A percentile compares a stretch with the other conserved stretches of the same genome.
These are phyloP conservation scores for Xylaria hypoxylon DNA, from an alignment of 2,329 filamentous ascomycete genomes.

Conservation along the genomic window DNA sequence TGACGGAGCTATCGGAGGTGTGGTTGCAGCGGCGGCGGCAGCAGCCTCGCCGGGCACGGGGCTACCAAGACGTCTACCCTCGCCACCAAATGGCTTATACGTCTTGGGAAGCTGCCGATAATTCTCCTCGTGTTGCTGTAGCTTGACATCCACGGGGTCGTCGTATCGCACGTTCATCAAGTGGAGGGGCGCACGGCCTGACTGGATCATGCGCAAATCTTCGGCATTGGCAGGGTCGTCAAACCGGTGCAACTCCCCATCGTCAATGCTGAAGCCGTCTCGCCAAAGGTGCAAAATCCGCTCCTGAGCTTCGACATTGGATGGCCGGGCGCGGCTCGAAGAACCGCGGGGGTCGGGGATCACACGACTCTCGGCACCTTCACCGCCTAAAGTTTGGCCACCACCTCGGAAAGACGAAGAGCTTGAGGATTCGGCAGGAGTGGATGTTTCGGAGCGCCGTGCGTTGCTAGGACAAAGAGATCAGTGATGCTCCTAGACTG, in stretches of 20 bases:
- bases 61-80: conserved; percentile 79
- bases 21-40: conserved; percentile 39
- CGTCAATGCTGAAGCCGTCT: conserved; percentile 87
- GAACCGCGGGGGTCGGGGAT: conserved; percentile 71
- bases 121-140: conserved; percentile 79
- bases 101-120: conserved; percentile 79
- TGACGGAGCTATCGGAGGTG: conserved; percentile 51
- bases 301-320: conserved; percentile 64
- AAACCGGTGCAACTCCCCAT: conserved; percentile 81
- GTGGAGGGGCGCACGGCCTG: conserved; percentile 79
- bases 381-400: conserved; percentile 82
- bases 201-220: conserved; percentile 80
- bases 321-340: conserved; percentile 48
- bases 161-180: conserved; percentile 81
- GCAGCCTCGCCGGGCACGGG: conserved; percentile 74
- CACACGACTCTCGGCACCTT: conserved; percentile 75
- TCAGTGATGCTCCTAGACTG: conserved; percentile 32
- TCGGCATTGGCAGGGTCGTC: conserved; percentile 80
- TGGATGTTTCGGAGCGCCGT: conserved; percentile 63
- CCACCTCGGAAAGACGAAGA: conserved; percentile 73
- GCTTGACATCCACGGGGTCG: conserved; percentile 82
- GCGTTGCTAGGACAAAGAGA: conserved; percentile 63
- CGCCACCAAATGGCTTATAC: conserved; percentile 80
- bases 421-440: conserved; percentile 63
- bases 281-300: conserved; percentile 83